Evolutionary conservation across 2,329 filamentous ascomycete genomes (phyloP), one percentile per base, ranked within the genome.

Genomic region (Coniella vitis): DNA sequence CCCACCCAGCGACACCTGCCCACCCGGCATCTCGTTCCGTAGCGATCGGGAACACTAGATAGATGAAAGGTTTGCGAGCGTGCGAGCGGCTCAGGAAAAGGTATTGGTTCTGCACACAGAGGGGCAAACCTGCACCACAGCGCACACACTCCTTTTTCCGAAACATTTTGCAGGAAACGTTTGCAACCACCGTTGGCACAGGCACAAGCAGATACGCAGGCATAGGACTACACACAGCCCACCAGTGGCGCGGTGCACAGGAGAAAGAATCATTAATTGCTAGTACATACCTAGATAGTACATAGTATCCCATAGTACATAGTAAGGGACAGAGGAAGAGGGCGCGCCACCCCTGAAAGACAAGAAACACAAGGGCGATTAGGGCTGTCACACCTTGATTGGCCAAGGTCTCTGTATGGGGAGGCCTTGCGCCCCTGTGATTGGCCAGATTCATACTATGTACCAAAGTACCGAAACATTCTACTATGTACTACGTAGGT

Each of bases 21-120:
- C 13, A 21, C 21, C 32, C 16, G 7, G 31, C n/a, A 4, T 20
- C 12, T 42, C n/a, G 31, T 20, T 32, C 29, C 31, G 10, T 31
- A 40, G 40, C 31, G 35, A 20, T 42, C 47, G 47, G 44, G 42
- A 41, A 46, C 50, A 39, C 42, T 22, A 43, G 42, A 45, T 51
- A 53, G 40, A 51, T 51, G 50, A 53, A 53, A 31, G 44, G 42
- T 17, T 31, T 47, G 31, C 37, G 36, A 39, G 45, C 25, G 25
- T 5, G n/a, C n/a, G n/a, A n/a, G n/a, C n/a, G n/a, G n/a, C n/a
- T n/a, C n/a, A n/a, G n/a, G n/a, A n/a, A n/a, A n/a, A n/a, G n/a
- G n/a, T n/a, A n/a, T n/a, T n/a, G n/a, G 25, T 29, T 29, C 25
- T 29, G 10, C 25, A 42, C 17, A 39, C 37, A 32, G 17, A 31